phyloP scores from a whole-genome alignment of 441 rosid species.

The Adansonia rubrostipa region DNA sequence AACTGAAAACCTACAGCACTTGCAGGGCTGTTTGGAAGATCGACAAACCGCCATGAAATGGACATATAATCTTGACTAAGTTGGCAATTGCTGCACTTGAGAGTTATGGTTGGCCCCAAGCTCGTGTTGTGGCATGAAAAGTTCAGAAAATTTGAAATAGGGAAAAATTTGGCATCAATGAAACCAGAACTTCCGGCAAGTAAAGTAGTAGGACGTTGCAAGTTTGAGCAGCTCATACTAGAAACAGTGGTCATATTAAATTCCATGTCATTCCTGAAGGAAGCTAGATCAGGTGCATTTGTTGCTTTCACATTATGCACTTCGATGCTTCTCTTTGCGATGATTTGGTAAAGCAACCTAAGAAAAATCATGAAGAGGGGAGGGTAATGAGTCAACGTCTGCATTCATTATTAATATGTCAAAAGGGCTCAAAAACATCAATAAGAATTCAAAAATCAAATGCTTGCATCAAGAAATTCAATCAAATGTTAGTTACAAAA shows the following conservation, averaged over 20 bases:
- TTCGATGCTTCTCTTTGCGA: constrained; percentile 81
- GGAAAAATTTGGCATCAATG: constrained; percentile 49
- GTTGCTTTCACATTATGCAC: constrained; percentile 88
- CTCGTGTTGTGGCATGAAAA: constrained; percentile 78
- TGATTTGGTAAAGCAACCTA: constrained; percentile 96
- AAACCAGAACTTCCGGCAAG: constrained; percentile 76
- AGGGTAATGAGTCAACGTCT: constrained; percentile 39
- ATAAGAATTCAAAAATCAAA: constrained; percentile 15
- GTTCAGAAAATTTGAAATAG: constrained; percentile 58
- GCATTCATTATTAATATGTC: constrained; percentile 10
- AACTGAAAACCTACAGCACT: constrained; percentile 88
- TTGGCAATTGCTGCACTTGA: constrained; percentile 71
- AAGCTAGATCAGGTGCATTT: constrained; percentile 72
- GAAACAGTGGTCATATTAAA: constrained; percentile 83
- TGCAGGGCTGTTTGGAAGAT: constrained; percentile 82
- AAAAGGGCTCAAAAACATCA: constrained; percentile 17
- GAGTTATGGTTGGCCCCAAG: constrained; percentile 75
- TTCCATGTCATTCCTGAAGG: constrained; percentile 78
- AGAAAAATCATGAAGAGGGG: constrained; percentile 41
- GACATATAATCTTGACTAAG: constrained; percentile 58
- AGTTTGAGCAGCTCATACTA: constrained; percentile 85
- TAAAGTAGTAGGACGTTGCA: constrained; percentile 64
- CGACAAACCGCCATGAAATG: constrained; percentile 91
- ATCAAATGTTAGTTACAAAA: constrained; percentile 1
- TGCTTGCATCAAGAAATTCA: constrained; percentile 22